Evolutionary conservation across 2,329 filamentous ascomycete species (phyloP), one percentile per base, ranked within the genome.

Genomic region (Ampelomyces quisqualis): DNA sequence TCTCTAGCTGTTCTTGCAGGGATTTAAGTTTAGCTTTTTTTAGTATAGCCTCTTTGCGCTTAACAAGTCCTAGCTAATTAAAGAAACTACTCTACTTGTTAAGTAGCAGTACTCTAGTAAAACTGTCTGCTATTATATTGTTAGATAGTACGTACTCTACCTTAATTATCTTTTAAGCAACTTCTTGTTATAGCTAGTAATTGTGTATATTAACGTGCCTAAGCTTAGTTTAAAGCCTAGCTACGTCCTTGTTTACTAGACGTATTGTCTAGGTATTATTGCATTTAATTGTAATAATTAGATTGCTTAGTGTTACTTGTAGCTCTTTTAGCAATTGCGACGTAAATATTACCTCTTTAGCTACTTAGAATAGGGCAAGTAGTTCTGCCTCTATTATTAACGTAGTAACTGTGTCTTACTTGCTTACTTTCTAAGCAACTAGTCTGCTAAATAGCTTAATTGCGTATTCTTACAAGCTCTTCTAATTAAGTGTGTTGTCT

Each of bases 351-450:
- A 10, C 21, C 21, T 23, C 21, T 10, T 23, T 23, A 10, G 21
- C 21, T 6, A 35, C 34, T n/a, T 46, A 18, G 4, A 14, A 24
- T 7, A 37, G 43, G 14, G 43, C 19, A 5, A 46, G 34, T 5
- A 46, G 34, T 13, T 46, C 38, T 10, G 43, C 43, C 33, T 46
- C 38, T 2, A 38, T 46, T 2, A 38, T 46, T 29, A 38, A 46
- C 13, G 26, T 28, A 9, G 26, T 28, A 8, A 28, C 26, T 10
- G 26, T 28, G n/a, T 28, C 26, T 10, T 42, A 24, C 26, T 42
- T 42, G 19, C 19, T 27, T 2, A 27, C 18, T 15, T 27, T 23
- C 29, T 19, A 40, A 3, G 20, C 22, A 34, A 40, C 34, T 5
- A 34, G 24, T 28, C 21, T 10, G 10, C 10, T 23, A 10, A 23